Evolutionary conservation across 306 rosid genomes (phyloP).

Genomic region (Medicago arabica): DNA sequence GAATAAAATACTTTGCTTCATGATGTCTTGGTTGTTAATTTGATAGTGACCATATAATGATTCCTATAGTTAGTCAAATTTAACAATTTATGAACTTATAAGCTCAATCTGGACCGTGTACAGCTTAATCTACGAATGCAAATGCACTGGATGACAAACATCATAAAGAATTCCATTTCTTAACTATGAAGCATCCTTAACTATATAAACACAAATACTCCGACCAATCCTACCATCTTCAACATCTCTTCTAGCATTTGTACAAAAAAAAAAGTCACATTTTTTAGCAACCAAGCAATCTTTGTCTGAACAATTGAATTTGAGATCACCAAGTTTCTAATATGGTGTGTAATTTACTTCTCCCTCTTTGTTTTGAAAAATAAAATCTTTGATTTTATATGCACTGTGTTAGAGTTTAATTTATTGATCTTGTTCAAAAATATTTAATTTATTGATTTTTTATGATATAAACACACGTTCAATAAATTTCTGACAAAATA

Average conservation of each 20-base stretch:
- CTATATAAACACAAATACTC: constrained; percentile 34
- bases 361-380: background rate
- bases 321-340: background rate
- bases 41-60: background rate
- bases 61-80: background rate
- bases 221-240: background rate
- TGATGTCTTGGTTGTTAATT: background rate
- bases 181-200: constrained; percentile 41
- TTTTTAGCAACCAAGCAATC: background rate
- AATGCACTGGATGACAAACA: constrained; percentile 20
- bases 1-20: background rate
- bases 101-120: constrained; percentile 48
- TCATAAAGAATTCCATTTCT: background rate
- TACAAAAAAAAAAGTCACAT: background rate
- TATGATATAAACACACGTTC: no score
- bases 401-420: background rate
- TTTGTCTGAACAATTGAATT: constrained; percentile 29
- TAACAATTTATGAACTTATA: background rate
- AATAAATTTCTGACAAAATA: no score
- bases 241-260: constrained; percentile 37
- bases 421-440: no score
- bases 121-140: constrained; percentile 34
- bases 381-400: background rate
- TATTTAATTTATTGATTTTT: no score
- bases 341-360: constrained; percentile 44